Evolutionary conservation across 2,329 filamentous ascomycete species (phyloP).

Genomic region (Ascochyta lentis): DNA sequence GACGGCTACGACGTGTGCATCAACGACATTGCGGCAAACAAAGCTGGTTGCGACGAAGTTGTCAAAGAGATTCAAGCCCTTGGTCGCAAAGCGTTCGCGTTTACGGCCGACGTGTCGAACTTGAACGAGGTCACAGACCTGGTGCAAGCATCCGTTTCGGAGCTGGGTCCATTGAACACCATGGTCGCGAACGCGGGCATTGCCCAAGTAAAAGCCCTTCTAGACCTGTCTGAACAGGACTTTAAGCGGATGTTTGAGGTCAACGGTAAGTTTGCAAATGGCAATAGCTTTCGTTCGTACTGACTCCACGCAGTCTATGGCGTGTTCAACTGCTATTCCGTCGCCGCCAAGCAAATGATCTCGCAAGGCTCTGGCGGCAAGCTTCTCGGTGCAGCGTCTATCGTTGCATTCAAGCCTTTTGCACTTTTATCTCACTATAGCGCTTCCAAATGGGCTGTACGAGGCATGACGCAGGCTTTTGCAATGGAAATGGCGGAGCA

Average conservation of each 20-base stretch:
- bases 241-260: slow-evolving; percentile 67
- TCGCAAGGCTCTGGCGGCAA: slow-evolving; percentile 60
- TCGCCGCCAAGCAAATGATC: slow-evolving; percentile 70
- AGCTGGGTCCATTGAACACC: slow-evolving; percentile 60
- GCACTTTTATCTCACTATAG: slow-evolving; percentile 67
- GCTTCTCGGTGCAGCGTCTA: slow-evolving; percentile 58
- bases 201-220: slow-evolving; percentile 61
- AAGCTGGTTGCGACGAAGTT: slow-evolving; percentile 59
- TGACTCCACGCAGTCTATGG: slow-evolving; percentile 58
- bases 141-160: slow-evolving; percentile 59
- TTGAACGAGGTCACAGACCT: slow-evolving; percentile 60
- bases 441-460: slow-evolving; percentile 70
- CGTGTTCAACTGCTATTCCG: slow-evolving; percentile 69
- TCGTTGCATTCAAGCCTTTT: slow-evolving; percentile 68
- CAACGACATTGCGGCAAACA: slow-evolving; percentile 66
- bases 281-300: not conserved
- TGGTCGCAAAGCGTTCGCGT: slow-evolving; percentile 61
- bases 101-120: slow-evolving; percentile 68
- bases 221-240: slow-evolving; percentile 65
- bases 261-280: slow-evolving; percentile 51
- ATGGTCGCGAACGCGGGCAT: slow-evolving; percentile 70
- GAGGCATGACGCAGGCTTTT: slow-evolving; percentile 70
- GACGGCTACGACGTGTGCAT: slow-evolving; percentile 72
- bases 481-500: slow-evolving; percentile 70
- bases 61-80: slow-evolving; percentile 61